Percentiles rank a stretch among this genome's conserved stretches.
Conservation (phyloP, 192 early-diverging fungal species). For the Geosiphon pyriformis region DNA sequence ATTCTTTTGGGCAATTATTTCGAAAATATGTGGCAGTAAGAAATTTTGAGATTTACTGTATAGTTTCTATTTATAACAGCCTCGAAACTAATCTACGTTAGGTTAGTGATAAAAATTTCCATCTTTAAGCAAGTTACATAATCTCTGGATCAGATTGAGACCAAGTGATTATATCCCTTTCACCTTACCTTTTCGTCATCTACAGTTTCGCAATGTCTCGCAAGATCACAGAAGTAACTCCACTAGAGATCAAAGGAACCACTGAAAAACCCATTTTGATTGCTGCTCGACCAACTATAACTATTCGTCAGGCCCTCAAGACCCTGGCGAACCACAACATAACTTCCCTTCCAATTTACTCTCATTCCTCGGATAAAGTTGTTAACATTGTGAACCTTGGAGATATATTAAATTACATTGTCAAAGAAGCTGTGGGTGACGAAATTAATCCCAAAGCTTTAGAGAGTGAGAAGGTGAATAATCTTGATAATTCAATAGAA, state of each 20-base stretch:
- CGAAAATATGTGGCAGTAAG: too few relatives aligned
- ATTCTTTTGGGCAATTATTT: too few relatives aligned
- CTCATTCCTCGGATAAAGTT: slow-evolving; percentile 39
- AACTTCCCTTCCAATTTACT: slow-evolving; percentile 51
- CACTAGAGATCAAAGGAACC: slow-evolving; percentile 26
- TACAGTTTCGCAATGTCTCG: neutral
- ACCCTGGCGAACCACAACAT: slow-evolving; percentile 44
- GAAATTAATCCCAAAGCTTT: slow-evolving; percentile 1
- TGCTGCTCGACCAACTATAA: slow-evolving; percentile 39
- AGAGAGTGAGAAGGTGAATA: slow-evolving; percentile 28
- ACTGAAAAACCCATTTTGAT: slow-evolving; percentile 30
- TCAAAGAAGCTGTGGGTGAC: slow-evolving; percentile 20
- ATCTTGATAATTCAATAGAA: slow-evolving; percentile 33
- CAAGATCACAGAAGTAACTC: slow-evolving; percentile 22
- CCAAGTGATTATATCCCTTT: too few relatives aligned
- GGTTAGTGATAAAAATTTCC: too few relatives aligned
- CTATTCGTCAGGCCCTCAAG: slow-evolving; percentile 43
- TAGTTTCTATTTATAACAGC: too few relatives aligned
- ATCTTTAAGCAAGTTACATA: too few relatives aligned
- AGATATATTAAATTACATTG: slow-evolving; percentile 47
- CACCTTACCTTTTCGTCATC: too few relatives aligned
- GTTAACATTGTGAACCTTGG: slow-evolving; percentile 49
- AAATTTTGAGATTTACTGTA: too few relatives aligned
- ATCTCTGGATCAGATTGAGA: too few relatives aligned
- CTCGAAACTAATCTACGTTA: too few relatives aligned